A percentile compares a stretch with the other conserved stretches of the same genome.
These are phyloP conservation scores for Linnemannia zychae DNA, from an alignment of 192 early-diverging fungal species.

Conservation along the genomic window DNA sequence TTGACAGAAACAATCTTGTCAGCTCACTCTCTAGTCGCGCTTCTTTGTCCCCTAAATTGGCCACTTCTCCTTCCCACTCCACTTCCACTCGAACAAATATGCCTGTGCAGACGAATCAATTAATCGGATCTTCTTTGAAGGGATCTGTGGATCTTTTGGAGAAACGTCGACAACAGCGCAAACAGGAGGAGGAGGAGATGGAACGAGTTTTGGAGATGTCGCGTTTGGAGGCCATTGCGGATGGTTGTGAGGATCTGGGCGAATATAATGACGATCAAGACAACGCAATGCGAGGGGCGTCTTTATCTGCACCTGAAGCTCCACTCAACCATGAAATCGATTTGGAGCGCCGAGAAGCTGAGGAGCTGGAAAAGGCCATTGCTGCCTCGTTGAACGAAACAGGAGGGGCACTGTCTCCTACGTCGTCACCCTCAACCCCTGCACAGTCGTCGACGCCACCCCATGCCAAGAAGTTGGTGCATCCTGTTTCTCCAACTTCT, in stretches of 20 bases:
- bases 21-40: not conserved
- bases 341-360: constrained; percentile 6
- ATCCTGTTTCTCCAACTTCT: not conserved
- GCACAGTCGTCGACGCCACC: not conserved
- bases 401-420: not conserved
- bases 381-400: constrained; percentile 27
- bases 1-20: not conserved
- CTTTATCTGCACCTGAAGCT: not conserved
- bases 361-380: constrained; percentile 41
- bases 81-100: not conserved
- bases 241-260: constrained; percentile 19
- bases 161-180: constrained; percentile 26
- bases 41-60: not conserved
- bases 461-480: not conserved
- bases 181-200: constrained; percentile 56
- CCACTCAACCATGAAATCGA: not conserved
- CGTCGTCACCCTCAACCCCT: not conserved
- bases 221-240: constrained; percentile 30
- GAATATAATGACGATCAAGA: not conserved
- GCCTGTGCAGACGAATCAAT: not conserved
- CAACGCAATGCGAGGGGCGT: not conserved
- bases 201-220: constrained; percentile 46
- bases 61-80: not conserved
- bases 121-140: not conserved
- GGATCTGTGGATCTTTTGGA: constrained; percentile 31